Evolutionary conservation across 768 basidiomycete species (phyloP).

Genomic region (Obba rivulosa): DNA sequence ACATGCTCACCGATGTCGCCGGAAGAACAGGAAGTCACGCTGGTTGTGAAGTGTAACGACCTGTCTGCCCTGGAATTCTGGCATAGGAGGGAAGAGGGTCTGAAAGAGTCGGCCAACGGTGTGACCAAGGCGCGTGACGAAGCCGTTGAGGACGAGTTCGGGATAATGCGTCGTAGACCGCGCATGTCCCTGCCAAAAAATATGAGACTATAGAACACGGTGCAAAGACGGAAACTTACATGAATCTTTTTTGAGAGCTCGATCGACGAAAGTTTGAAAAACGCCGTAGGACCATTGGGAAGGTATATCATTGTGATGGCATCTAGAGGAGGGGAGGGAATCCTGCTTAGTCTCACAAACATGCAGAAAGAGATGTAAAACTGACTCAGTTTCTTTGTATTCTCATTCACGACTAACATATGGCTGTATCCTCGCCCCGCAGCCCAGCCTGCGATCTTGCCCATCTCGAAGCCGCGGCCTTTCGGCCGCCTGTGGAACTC

Average conservation of each 20-base stretch:
- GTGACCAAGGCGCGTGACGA: slow-evolving; percentile 91
- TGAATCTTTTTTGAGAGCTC: slow-evolving; percentile 83
- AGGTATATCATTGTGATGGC: slow-evolving; percentile 90
- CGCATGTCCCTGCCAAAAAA: slow-evolving; percentile 69
- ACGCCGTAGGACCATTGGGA: slow-evolving; percentile 89
- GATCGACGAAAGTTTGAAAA: slow-evolving; percentile 90
- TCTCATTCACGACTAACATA: slow-evolving; percentile 90
- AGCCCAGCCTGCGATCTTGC: slow-evolving; percentile 90
- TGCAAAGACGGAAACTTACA: slow-evolving; percentile 38
- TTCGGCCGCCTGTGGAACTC: slow-evolving; percentile 85
- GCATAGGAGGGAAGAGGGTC: slow-evolving; percentile 90
- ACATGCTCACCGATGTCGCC: slow-evolving; percentile 75
- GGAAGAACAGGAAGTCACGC: slow-evolving; percentile 96
- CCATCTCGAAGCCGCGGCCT: slow-evolving; percentile 87
- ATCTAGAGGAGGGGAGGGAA: slow-evolving; percentile 42
- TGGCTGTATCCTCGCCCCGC: slow-evolving; percentile 85
- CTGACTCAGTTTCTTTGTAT: slow-evolving; percentile 91
- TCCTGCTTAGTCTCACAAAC: slow-evolving; percentile 7
- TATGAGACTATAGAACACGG: background rate
- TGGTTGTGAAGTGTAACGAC: slow-evolving; percentile 97
- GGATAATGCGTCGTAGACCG: slow-evolving; percentile 89
- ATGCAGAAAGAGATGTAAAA: background rate
- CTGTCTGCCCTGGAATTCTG: slow-evolving; percentile 93
- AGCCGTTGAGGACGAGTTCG: slow-evolving; percentile 92
- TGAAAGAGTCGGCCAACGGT: slow-evolving; percentile 94